phyloP scores from a whole-genome alignment of 306 rosid genomes.

The Dalbergia oliveri region DNA sequence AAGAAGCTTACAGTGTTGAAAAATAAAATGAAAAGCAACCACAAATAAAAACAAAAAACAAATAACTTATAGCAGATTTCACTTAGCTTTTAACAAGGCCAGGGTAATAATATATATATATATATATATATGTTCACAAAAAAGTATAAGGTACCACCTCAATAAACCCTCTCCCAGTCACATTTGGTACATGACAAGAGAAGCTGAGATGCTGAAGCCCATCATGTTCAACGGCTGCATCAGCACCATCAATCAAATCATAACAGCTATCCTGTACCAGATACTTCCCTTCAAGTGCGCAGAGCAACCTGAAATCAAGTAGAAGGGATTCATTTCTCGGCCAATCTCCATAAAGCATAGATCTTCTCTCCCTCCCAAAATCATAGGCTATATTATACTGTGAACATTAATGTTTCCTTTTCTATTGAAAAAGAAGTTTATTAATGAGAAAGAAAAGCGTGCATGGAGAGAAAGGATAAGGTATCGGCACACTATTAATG shows the following conservation, averaged over 20 bases:
- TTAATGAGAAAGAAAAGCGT: no score
- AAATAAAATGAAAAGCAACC: background rate
- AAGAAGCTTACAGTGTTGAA: slow-evolving; percentile 10
- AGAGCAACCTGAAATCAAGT: slow-evolving; percentile 75
- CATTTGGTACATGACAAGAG: slow-evolving; percentile 69
- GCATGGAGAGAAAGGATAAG: no score
- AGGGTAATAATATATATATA: no score
- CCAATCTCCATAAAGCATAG: slow-evolving; percentile 30
- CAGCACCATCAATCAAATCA: slow-evolving; percentile 63
- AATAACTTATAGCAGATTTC: slow-evolving; percentile 9
- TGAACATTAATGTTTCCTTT: background rate
- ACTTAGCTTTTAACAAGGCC: slow-evolving; percentile 15
- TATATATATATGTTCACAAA: background rate
- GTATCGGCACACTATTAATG: background rate
- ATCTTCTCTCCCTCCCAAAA: slow-evolving; percentile 7
- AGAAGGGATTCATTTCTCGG: slow-evolving; percentile 27
- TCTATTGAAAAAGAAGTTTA: no score
- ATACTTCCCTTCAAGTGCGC: slow-evolving; percentile 91
- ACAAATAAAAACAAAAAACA: background rate
- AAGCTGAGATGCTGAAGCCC: slow-evolving; percentile 65
- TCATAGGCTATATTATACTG: slow-evolving; percentile 11
- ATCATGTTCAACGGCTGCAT: slow-evolving; percentile 42
- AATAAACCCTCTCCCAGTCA: slow-evolving; percentile 87
- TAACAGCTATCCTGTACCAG: slow-evolving; percentile 63
- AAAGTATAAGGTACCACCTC: slow-evolving; percentile 59